These are phyloP conservation scores for Neurospora discreta DNA, from an alignment of 495 filamentous ascomycete genomes.

Conservation along the genomic window DNA sequence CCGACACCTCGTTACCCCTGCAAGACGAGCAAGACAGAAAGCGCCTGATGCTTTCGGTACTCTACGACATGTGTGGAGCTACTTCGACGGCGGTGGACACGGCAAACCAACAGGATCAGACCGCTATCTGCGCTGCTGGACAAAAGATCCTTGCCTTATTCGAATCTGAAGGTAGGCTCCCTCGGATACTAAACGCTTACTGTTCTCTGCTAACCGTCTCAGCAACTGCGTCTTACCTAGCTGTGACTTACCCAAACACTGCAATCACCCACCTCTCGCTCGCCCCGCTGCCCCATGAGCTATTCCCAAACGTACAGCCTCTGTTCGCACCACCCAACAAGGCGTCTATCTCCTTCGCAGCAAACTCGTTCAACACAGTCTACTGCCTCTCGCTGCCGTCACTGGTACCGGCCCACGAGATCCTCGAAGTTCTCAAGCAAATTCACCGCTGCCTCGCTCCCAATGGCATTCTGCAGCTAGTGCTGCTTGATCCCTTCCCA, in stretches of 20 bases:
- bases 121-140: neutral
- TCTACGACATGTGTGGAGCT: constrained; percentile 11
- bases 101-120: neutral
- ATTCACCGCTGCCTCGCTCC: constrained; percentile 27
- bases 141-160: constrained; percentile 29
- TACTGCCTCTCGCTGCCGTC: constrained; percentile 27
- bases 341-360: constrained; percentile 20
- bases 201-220: constrained; percentile 8
- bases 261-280: constrained; percentile 26
- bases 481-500: constrained; percentile 37
- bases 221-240: constrained; percentile 34
- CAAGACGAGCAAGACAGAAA: constrained; percentile 30
- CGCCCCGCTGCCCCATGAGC: constrained; percentile 19
- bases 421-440: constrained; percentile 26
- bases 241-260: constrained; percentile 19
- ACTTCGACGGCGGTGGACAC: neutral
- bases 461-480: constrained; percentile 30
- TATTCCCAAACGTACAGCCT: constrained; percentile 29
- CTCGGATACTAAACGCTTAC: neutral
- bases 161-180: constrained; percentile 27
- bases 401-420: constrained; percentile 25
- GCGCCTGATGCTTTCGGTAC: constrained; percentile 33
- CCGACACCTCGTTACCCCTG: constrained; percentile 25
- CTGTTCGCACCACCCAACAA: constrained; percentile 23
- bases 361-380: constrained; percentile 23